These are phyloP conservation scores for Blastobotrys mokoenaii DNA, from an alignment of 805 yeast species.

Conservation along the genomic window DNA sequence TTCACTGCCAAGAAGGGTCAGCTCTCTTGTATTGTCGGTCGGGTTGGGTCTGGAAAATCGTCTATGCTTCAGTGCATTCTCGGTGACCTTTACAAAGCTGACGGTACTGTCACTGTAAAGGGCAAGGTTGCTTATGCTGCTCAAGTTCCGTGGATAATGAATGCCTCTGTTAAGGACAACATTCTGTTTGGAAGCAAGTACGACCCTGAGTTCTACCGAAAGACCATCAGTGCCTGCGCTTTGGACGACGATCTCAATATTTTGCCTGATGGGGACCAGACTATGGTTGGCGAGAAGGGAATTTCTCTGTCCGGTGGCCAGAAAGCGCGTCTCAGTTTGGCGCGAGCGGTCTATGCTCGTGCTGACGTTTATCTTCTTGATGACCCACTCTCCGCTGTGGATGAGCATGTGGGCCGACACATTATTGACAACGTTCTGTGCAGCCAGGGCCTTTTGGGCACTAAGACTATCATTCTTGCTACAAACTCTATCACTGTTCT, in stretches of 20 bases:
- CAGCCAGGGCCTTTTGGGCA: constrained; percentile 61
- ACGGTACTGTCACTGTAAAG: constrained; percentile 62
- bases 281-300: constrained; percentile 82
- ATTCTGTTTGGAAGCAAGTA: constrained; percentile 57
- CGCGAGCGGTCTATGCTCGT: constrained; percentile 68
- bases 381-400: constrained; percentile 79
- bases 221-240: constrained; percentile 58
- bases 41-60: constrained; percentile 86
- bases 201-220: constrained; percentile 42
- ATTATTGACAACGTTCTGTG: constrained; percentile 74
- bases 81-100: constrained; percentile 72
- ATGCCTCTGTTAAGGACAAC: constrained; percentile 78
- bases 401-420: constrained; percentile 77
- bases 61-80: constrained; percentile 70
- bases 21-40: constrained; percentile 78
- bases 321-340: constrained; percentile 71
- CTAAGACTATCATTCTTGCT: constrained; percentile 72
- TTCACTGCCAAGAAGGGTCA: constrained; percentile 70
- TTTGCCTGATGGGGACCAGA: constrained; percentile 65
- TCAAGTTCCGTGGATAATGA: constrained; percentile 94
- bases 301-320: constrained; percentile 86
- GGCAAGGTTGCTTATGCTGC: constrained; percentile 86
- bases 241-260: constrained; percentile 54
- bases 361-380: constrained; percentile 63
- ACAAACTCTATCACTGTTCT: constrained; percentile 82